Conservation (phyloP, 225 moss, liverwort and hornwort species). For the Ulota crispa region DNA sequence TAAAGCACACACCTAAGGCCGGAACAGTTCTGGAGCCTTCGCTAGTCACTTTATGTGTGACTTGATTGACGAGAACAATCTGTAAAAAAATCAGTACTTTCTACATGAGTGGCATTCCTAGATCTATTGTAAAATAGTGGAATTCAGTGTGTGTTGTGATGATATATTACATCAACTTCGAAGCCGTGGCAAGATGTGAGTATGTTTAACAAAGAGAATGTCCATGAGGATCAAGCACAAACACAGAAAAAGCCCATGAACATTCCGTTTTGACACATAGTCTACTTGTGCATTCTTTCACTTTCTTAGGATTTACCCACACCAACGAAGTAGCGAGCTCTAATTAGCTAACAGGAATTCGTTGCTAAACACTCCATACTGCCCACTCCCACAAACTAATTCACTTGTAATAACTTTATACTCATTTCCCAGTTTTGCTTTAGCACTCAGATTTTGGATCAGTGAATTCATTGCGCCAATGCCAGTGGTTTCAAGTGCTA, state of each 20-base stretch:
- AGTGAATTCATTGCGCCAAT: too few relatives aligned
- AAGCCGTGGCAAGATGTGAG: not conserved
- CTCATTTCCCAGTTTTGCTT: too few relatives aligned
- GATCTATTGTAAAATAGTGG: not conserved
- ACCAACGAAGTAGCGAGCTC: too few relatives aligned
- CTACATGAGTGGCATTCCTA: constrained; percentile 22
- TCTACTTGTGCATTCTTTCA: not conserved
- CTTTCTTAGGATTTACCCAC: not conserved
- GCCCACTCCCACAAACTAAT: too few relatives aligned
- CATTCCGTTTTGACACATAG: not conserved
- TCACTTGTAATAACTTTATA: too few relatives aligned
- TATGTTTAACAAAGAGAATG: not conserved
- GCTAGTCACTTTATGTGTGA: constrained; percentile 78
- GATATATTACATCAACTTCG: not conserved
- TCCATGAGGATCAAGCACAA: not conserved
- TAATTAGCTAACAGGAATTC: too few relatives aligned
- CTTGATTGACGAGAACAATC: constrained; percentile 91
- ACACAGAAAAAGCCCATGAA: not conserved
- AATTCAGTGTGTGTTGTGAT: not conserved
- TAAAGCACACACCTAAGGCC: constrained; percentile 61
- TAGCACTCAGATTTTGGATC: too few relatives aligned
- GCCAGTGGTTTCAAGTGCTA: too few relatives aligned
- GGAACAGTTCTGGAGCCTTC: constrained; percentile 80
- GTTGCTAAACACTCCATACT: too few relatives aligned
- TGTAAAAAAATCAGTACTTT: constrained; percentile 30